A percentile compares a stretch with the other conserved stretches of the same genome.
Conservation (phyloP, 1,284 basidiomycete species). For the Marasmius fiardii region DNA sequence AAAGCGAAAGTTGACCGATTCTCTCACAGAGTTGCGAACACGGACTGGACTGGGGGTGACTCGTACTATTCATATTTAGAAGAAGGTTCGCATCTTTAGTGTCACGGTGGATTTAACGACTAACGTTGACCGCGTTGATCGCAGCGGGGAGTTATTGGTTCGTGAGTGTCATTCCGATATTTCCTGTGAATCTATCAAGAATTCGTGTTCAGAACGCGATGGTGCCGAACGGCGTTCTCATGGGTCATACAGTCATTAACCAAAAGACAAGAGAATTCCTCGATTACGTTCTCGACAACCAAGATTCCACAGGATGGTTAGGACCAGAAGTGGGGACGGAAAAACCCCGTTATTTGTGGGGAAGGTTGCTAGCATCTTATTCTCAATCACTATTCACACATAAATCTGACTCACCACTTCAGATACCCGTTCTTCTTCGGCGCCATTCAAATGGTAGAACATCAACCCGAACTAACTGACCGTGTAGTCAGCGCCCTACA, state of each 20-base stretch:
- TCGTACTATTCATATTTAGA: slow-evolving; percentile 47
- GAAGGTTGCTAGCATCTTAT: slow-evolving; percentile 30
- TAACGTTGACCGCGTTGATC: not conserved
- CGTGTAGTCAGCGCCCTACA: slow-evolving; percentile 45
- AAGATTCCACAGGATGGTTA: slow-evolving; percentile 53
- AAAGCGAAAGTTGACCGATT: not conserved
- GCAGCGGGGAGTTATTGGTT: slow-evolving; percentile 61
- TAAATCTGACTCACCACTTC: not conserved
- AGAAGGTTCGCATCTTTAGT: slow-evolving; percentile 24
- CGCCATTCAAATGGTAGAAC: slow-evolving; percentile 52
- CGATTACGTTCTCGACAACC: slow-evolving; percentile 49
- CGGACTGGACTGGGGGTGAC: slow-evolving; percentile 51
- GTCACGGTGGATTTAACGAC: not conserved
- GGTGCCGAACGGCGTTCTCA: slow-evolving; percentile 46
- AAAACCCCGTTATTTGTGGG: slow-evolving; percentile 54
- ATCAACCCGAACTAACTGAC: slow-evolving; percentile 38
- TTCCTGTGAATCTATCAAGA: not conserved
- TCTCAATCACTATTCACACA: too few relatives aligned
- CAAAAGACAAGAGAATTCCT: slow-evolving; percentile 46
- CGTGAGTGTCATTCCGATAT: slow-evolving; percentile 32
- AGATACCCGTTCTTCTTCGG: slow-evolving; percentile 56
- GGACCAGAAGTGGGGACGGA: slow-evolving; percentile 52
- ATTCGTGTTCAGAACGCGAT: slow-evolving; percentile 41
- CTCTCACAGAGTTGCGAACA: slow-evolving; percentile 40
- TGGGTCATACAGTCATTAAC: slow-evolving; percentile 41